Conservation (phyloP, 176 grass and related monocot species). For the Saccharum spontaneum region DNA sequence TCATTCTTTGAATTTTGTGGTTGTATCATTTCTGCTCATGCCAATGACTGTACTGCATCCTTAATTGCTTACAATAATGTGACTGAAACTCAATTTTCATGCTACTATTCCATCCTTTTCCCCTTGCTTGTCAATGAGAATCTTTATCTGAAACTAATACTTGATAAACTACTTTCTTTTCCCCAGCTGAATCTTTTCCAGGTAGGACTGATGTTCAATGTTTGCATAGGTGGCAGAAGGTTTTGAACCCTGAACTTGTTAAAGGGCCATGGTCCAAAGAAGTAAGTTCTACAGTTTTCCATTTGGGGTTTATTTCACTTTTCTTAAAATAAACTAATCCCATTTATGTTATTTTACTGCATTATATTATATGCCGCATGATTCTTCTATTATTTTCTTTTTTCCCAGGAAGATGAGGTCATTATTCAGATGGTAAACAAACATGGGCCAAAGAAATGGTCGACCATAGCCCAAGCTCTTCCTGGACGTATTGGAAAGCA, state of each 20-base stretch:
- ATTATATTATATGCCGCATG: conserved; percentile 20
- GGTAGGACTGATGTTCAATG: conserved; percentile 92
- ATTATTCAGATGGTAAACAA: conserved; percentile 86
- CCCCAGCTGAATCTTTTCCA: conserved; percentile 83
- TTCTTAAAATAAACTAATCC: background rate
- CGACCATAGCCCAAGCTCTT: conserved; percentile 81
- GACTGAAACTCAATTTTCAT: background rate
- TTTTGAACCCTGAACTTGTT: conserved; percentile 85
- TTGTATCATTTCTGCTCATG: conserved; percentile 12
- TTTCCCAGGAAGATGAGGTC: conserved; percentile 81
- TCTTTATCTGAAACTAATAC: conserved; percentile 11
- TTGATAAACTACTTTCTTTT: conserved; percentile 29
- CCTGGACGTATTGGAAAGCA: conserved; percentile 95
- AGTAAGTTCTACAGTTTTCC: conserved; percentile 41
- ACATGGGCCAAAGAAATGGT: conserved; percentile 88
- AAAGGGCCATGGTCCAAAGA: conserved; percentile 98
- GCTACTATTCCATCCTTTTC: background rate
- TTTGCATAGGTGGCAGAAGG: conserved; percentile 94
- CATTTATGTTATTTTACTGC: conserved; percentile 19
- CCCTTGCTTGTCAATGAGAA: background rate
- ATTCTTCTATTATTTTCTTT: conserved; percentile 18
- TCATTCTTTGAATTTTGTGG: conserved; percentile 14
- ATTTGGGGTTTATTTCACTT: conserved; percentile 3
- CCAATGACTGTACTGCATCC: background rate
- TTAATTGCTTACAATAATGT: conserved; percentile 16